Percentiles rank a stretch among this genome's conserved stretches.
phyloP scores from a whole-genome alignment of 768 basidiomycete species.

The Tricholomella constricta region DNA sequence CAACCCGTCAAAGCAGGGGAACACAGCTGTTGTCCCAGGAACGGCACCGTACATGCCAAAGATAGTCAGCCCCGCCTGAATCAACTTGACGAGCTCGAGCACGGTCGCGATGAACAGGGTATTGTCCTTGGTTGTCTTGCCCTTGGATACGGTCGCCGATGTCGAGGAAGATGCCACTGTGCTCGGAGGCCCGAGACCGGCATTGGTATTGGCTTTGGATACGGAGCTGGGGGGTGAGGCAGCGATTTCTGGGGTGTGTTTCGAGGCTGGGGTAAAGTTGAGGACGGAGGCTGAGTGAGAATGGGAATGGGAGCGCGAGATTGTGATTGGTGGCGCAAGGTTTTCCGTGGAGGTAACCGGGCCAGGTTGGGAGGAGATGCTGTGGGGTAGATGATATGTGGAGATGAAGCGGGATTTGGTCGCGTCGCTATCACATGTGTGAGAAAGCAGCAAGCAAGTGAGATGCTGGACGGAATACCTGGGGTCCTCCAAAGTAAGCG shows the following conservation, averaged over 20 bases:
- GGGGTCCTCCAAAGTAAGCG: slow-evolving; percentile 76
- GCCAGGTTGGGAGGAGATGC: slow-evolving; percentile 23
- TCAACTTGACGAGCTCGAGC: slow-evolving; percentile 72
- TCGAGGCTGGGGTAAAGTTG: slow-evolving; percentile 13
- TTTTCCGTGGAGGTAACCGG: slow-evolving; percentile 24
- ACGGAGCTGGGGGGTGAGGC: slow-evolving; percentile 15
- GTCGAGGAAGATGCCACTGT: slow-evolving; percentile 6
- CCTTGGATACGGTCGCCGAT: slow-evolving; percentile 17
- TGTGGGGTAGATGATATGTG: slow-evolving; percentile 62
- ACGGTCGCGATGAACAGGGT: slow-evolving; percentile 63
- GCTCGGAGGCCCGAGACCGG: slow-evolving; percentile 21
- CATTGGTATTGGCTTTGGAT: slow-evolving; percentile 16
- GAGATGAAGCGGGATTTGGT: slow-evolving; percentile 81
- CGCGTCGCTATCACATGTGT: slow-evolving; percentile 52
- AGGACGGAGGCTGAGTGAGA: slow-evolving; percentile 19
- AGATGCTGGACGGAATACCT: slow-evolving; percentile 40
- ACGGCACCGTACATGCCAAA: slow-evolving; percentile 59
- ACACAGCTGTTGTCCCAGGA: background rate
- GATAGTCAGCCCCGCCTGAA: slow-evolving; percentile 70
- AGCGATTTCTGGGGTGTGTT: slow-evolving; percentile 17
- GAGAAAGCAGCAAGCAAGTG: slow-evolving; percentile 5
- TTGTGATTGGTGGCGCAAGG: slow-evolving; percentile 15
- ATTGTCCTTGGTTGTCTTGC: slow-evolving; percentile 31
- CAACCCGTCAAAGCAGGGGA: slow-evolving; percentile 56
- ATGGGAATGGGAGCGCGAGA: slow-evolving; percentile 20